phyloP scores from a whole-genome alignment of 2,329 filamentous ascomycete genomes.

The Aspergillus pseudoterreus region DNA sequence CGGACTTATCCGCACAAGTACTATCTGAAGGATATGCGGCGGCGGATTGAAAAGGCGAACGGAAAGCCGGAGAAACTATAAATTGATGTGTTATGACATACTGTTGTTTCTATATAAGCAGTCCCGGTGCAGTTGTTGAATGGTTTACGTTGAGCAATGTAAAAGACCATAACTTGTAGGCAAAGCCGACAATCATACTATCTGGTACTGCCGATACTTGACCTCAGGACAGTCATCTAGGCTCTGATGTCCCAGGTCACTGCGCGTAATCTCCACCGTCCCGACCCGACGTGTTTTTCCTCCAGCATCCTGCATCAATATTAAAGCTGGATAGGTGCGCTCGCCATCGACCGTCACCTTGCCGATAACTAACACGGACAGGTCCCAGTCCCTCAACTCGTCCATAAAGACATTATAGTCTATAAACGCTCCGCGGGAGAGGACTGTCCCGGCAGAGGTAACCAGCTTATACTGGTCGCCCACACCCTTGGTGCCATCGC shows the following conservation, averaged over 20 bases:
- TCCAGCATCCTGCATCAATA: not conserved
- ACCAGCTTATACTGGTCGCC: not conserved
- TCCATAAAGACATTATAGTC: not conserved
- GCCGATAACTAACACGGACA: not conserved
- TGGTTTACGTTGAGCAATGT: too few species aligned
- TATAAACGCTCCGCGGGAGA: not conserved
- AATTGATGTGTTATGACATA: not conserved
- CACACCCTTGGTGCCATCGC: not conserved
- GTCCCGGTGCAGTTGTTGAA: too few species aligned
- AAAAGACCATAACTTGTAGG: too few species aligned
- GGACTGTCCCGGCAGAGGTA: not conserved
- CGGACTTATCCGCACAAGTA: constrained; percentile 23
- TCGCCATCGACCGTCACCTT: not conserved
- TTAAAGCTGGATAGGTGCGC: not conserved
- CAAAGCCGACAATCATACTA: not conserved
- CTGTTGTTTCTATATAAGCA: too few species aligned
- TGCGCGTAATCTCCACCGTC: not conserved
- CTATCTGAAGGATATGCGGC: constrained; percentile 33
- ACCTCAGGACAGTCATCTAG: not conserved
- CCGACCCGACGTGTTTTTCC: not conserved
- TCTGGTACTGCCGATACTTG: not conserved
- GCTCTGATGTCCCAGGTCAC: not conserved
- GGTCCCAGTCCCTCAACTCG: not conserved
- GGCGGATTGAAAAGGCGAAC: constrained; percentile 4
- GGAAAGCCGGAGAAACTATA: not conserved